Evolutionary conservation across 352 stramenopile genomes (phyloP), one percentile per base, ranked within the genome.

Genomic region (Thalassiosira livingstoniorum): DNA sequence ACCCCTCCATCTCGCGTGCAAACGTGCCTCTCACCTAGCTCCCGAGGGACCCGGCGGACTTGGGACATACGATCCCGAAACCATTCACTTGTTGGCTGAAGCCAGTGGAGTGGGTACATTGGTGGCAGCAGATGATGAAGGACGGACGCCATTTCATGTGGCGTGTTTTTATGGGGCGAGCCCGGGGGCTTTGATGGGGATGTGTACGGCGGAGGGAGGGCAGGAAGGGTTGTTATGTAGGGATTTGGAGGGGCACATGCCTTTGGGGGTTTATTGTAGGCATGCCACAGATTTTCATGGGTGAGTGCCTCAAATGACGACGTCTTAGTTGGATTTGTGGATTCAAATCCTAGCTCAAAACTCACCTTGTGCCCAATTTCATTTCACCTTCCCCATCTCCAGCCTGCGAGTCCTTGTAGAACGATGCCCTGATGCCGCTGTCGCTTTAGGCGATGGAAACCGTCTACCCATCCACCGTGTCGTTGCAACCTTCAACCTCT

Each of bases 321-420:
- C n/a, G n/a, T n/a, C n/a, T n/a, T n/a, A n/a, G n/a, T n/a, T n/a
- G n/a, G 53, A 62, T 62, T 62, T 29, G 53, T 34, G 23, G 37
- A n/a, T n/a, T 29, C 21, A 29, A 62, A 18, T 23, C 2, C 4
- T 23, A 21, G n/a, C n/a, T n/a, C 53, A 62, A 37, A 10, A 2
- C 53, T 29, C 53, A 2, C 23, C 37, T 4, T 23, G 53, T 18
- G 53, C 37, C 2, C 37, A 62, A 23, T 62, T 2, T 62, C 53
- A 29, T 18, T 29, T 37, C 21, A 29, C 53, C 53, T n/a, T 29
- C 37, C 32, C 37, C 53, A 62, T 32, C 4, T 23, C n/a, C n/a
- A n/a, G n/a, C n/a, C n/a, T 78, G 43, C 57, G 69, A 15, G 58
- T 78, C 13, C 58, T 78, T 35, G 45, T 69, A 18, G 58, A 78